Conservation (phyloP, 2,329 filamentous ascomycete species). For the Ciborinia camelliae region DNA sequence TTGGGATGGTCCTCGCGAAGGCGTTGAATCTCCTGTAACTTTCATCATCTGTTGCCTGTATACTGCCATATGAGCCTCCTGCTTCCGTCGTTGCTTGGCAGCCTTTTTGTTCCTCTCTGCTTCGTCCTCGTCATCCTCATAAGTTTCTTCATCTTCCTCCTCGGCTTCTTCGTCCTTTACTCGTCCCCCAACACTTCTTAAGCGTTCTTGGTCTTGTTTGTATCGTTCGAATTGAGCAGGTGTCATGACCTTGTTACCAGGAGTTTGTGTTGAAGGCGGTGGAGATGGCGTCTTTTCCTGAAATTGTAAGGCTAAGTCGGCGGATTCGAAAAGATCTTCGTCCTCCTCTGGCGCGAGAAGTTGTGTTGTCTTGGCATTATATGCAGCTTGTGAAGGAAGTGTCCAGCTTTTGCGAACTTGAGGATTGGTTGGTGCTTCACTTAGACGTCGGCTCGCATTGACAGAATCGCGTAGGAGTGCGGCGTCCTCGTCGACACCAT, state of each 20-base stretch:
- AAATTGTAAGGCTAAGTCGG: conserved; percentile 33
- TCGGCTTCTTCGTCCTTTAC: conserved; percentile 55
- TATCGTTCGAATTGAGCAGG: conserved; percentile 83
- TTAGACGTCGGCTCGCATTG: conserved; percentile 32
- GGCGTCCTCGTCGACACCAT: conserved; percentile 37
- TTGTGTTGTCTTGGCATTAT: conserved; percentile 28
- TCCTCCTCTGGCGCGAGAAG: conserved; percentile 31
- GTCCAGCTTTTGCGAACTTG: conserved; percentile 34
- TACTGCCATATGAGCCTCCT: conserved; percentile 84
- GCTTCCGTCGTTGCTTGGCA: conserved; percentile 75
- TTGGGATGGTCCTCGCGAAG: conserved; percentile 43
- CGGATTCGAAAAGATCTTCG: conserved; percentile 33
- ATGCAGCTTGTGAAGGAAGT: conserved; percentile 23
- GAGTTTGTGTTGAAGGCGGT: conserved; percentile 30
- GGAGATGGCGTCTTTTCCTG: conserved; percentile 27
- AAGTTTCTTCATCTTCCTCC: conserved; percentile 58
- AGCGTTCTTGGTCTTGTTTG: conserved; percentile 68
- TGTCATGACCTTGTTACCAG: conserved; percentile 80
- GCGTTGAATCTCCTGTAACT: conserved; percentile 70
- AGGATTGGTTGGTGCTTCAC: conserved; percentile 26
- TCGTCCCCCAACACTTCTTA: conserved; percentile 44
- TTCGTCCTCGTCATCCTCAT: conserved; percentile 76
- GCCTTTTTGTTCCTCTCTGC: conserved; percentile 69
- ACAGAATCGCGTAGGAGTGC: conserved; percentile 36
- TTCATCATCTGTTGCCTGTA: conserved; percentile 98